phyloP scores from a whole-genome alignment of 2,329 filamentous ascomycete genomes.

The Alternaria burnsii region DNA sequence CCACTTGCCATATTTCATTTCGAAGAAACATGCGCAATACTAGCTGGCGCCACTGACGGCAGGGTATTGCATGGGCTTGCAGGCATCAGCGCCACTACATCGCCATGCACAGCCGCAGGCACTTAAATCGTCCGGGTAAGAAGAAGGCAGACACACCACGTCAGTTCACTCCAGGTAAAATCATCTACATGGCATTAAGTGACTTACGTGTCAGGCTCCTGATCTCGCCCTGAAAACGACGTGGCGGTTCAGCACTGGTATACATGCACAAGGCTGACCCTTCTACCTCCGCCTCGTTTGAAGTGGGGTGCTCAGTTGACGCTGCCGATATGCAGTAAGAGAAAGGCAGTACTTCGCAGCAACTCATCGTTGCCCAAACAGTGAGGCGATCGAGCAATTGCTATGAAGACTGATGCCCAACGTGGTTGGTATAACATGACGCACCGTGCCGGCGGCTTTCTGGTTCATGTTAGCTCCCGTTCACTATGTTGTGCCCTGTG shows the following conservation, averaged over 20 bases:
- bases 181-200: neutral
- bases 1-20: neutral
- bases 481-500: neutral
- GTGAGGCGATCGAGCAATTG: neutral
- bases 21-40: neutral
- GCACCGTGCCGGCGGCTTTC: neutral
- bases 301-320: neutral
- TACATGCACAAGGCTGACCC: neutral
- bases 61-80: neutral
- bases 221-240: neutral
- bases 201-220: neutral
- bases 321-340: neutral
- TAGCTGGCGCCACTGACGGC: neutral
- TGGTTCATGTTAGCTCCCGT: neutral
- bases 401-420: neutral
- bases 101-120: slow-evolving; percentile 1
- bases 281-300: neutral
- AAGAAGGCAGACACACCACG: neutral
- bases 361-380: neutral
- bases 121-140: neutral
- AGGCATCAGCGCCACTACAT: slow-evolving; percentile 5
- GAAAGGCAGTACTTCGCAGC: neutral
- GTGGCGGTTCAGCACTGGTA: neutral
- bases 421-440: neutral
- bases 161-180: neutral